Evolutionary conservation across 78 protist species (phyloP), one percentile per base, ranked within the genome.

Genomic region (Chrysochromulina parva): DNA sequence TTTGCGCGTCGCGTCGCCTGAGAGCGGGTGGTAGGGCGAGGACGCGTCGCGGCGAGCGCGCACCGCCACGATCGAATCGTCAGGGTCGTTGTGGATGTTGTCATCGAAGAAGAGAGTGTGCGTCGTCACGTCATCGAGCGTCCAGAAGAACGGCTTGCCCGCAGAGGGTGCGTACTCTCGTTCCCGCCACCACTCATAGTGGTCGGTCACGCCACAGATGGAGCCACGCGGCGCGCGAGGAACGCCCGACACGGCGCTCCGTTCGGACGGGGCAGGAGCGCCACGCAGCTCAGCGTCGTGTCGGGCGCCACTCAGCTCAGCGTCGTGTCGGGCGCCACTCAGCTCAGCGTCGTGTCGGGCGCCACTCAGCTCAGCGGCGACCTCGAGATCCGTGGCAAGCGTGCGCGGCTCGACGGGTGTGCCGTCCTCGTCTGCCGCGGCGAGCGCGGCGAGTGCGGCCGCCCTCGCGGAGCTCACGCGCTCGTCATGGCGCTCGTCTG

Each of bases 111-210:
- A 78, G 60, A 78, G 2, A 47, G 48, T 57, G 60, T 52, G 60
- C 82, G 58, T 1, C 28, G 58, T 16, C 10, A 11, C 53, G 55
- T 48, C 55, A 22, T 48, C 82, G 11, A 74, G 57, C 1, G 82
- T 74, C 26, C 38, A 55, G 57, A 53, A 74, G 28, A 74, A 55
- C 82, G 82, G 82, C 82, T 74, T 74, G 82, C 82, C 82, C 57
- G 82, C 13, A 22, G 55, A 2, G 57, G 82, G 82, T 2, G 1
- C 26, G 55, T 48, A 48, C 26, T 13, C 82, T 2, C 11, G 24
- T n/a, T 9, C 1, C 22, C 22, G 3, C 82, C 82, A 74, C 28
- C 24, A 17, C 28, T 13, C 6, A 58, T 74, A 74, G 82, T 74
- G 24, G 82, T 74, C 82, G 26, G 1, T 2, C 28, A 10, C 14